A percentile compares a stretch with the other conserved stretches of the same genome.
phyloP scores from a whole-genome alignment of 768 basidiomycete genomes.

The Lepiota subincarnata region DNA sequence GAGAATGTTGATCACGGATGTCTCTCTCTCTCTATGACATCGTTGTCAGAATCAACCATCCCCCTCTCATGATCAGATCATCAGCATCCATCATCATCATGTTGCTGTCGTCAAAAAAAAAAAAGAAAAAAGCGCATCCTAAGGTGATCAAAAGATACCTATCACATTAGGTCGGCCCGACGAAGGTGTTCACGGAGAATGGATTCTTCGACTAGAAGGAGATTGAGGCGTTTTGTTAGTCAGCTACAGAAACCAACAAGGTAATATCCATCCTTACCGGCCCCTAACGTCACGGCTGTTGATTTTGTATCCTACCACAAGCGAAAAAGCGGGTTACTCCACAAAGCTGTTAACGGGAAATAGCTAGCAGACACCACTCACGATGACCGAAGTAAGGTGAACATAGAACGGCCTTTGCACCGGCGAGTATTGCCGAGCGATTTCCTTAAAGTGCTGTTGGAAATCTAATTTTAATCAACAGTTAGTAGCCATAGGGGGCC shows the following conservation, averaged over 20 bases:
- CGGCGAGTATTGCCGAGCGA: constrained; percentile 58
- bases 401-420: constrained; percentile 63
- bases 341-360: neutral
- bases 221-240: constrained; percentile 6
- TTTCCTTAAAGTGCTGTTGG: constrained; percentile 76
- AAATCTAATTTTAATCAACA: constrained; percentile 49
- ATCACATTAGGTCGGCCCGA: constrained; percentile 62
- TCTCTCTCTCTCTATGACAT: no score
- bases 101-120: no score
- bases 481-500: constrained; percentile 6
- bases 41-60: no score
- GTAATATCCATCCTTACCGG: constrained; percentile 41
- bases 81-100: no score
- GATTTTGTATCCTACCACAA: constrained; percentile 61
- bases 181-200: constrained; percentile 70
- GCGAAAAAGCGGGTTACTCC: neutral
- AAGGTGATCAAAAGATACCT: no score
- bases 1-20: no score
- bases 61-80: no score
- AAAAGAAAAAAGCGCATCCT: no score
- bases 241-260: neutral
- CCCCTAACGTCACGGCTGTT: constrained; percentile 65
- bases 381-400: constrained; percentile 75
- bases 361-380: constrained; percentile 32
- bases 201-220: constrained; percentile 57